These are phyloP conservation scores for Rhizopus microsporus DNA, from an alignment of 371 early-diverging fungal genomes.

Conservation along the genomic window DNA sequence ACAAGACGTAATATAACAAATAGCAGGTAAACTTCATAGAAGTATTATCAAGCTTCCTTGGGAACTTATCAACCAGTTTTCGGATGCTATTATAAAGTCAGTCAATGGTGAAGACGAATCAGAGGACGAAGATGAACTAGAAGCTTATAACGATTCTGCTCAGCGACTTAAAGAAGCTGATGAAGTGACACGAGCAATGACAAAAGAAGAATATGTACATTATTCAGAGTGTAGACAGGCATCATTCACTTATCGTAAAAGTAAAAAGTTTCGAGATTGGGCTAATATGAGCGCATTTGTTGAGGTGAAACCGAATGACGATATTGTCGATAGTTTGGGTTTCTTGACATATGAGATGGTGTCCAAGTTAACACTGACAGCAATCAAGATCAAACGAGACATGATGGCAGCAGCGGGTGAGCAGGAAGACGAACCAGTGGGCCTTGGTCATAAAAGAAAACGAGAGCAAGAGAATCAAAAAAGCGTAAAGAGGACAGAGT, in stretches of 20 bases:
- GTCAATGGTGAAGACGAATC: conserved; percentile 72
- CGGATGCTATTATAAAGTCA: conserved; percentile 58
- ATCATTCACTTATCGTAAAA: conserved; percentile 95
- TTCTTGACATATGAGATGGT: conserved; percentile 98
- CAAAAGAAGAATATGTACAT: conserved; percentile 97
- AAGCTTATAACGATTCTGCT: conserved; percentile 86
- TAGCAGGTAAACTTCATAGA: conserved; percentile 58
- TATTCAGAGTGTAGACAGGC: conserved; percentile 98
- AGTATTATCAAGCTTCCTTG: conserved; percentile 88
- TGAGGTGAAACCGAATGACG: conserved; percentile 89
- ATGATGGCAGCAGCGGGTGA: conserved; percentile 27
- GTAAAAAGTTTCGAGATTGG: conserved; percentile 96
- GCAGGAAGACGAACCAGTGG: conserved; percentile 31
- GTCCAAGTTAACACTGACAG: conserved; percentile 85
- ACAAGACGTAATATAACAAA: conserved; percentile 29
- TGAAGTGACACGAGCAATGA: conserved; percentile 93
- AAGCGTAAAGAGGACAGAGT: conserved; percentile 4
- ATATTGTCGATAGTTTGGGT: conserved; percentile 96
- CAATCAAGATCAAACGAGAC: conserved; percentile 75
- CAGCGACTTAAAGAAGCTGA: conserved; percentile 83
- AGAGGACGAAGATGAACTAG: conserved; percentile 84
- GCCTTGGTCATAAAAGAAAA: conserved; percentile 31
- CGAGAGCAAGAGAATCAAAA: conserved; percentile 49
- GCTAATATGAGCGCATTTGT: conserved; percentile 83
- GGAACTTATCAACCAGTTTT: conserved; percentile 85